Conservation (phyloP, 139 green algal species). For the Pseudopediastrum boryanum region DNA sequence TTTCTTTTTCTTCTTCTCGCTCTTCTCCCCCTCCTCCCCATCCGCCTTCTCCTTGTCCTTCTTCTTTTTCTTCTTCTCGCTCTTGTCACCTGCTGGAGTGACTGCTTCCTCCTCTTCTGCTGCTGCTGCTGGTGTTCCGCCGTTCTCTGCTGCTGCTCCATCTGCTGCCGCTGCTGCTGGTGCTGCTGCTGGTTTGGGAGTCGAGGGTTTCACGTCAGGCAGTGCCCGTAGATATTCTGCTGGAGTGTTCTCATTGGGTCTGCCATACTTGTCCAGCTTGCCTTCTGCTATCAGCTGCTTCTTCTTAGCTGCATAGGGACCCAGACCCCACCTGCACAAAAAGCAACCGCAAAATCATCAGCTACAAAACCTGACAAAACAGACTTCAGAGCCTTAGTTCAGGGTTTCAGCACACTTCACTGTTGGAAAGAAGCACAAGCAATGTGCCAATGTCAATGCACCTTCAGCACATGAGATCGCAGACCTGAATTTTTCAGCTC, state of each 20-base stretch:
- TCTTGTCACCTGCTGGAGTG: constrained; percentile 32
- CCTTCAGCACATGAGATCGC: too few species aligned
- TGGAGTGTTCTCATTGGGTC: constrained; percentile 94
- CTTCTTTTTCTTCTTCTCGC: constrained; percentile 35
- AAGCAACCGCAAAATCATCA: neutral
- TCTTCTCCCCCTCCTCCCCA: constrained; percentile 24
- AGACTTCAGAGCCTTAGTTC: too few species aligned
- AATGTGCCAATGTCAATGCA: too few species aligned
- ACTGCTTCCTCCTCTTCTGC: constrained; percentile 36
- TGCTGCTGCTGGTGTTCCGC: constrained; percentile 27
- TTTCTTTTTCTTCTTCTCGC: constrained; percentile 30
- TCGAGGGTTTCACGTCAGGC: constrained; percentile 62
- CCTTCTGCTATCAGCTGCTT: constrained; percentile 97
- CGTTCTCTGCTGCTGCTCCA: constrained; percentile 2
- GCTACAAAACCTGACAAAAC: neutral
- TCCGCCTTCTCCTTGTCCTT: constrained; percentile 16
- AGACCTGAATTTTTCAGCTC: too few species aligned
- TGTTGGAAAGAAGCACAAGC: too few species aligned
- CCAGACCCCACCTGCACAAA: constrained; percentile 89
- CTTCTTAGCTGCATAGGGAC: constrained; percentile 93
- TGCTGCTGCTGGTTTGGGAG: constrained; percentile 1
- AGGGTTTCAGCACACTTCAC: too few species aligned
- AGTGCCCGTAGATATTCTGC: constrained; percentile 88
- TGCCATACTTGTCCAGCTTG: constrained; percentile 96
- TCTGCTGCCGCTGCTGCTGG: constrained; percentile 35